phyloP scores from a whole-genome alignment of 2,329 filamentous ascomycete species.

The Trichoderma koningii region DNA sequence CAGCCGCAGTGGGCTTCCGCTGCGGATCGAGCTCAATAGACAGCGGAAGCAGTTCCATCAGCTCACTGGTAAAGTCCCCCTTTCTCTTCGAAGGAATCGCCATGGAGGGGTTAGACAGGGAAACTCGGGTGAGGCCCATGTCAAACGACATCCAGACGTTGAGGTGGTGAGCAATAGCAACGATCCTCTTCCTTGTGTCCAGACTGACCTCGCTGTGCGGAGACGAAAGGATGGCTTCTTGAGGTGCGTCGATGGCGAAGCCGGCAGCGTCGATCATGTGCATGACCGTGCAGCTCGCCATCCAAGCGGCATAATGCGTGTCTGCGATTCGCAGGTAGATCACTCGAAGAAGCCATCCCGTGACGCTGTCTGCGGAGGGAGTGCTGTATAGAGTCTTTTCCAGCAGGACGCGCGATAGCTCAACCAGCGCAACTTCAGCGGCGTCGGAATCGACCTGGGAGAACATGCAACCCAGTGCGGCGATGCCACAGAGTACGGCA shows the following conservation, averaged over 20 bases:
- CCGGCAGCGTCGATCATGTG: constrained; percentile 17
- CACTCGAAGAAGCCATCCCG: not conserved
- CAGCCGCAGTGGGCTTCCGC: constrained; percentile 3
- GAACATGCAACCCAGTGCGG: constrained; percentile 7
- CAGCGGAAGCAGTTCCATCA: constrained; percentile 13
- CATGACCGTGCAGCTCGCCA: constrained; percentile 18
- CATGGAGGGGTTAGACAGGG: not conserved
- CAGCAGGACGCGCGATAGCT: not conserved
- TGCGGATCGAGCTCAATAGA: constrained; percentile 12
- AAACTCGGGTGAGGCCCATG: constrained; percentile 11
- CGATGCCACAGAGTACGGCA: constrained; percentile 2
- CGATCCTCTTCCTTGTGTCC: constrained; percentile 5
- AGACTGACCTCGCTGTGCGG: not conserved
- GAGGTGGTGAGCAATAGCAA: constrained; percentile 10
- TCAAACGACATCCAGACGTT: constrained; percentile 22
- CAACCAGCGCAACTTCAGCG: not conserved
- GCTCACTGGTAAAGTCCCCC: constrained; percentile 6
- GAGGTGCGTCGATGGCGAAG: not conserved
- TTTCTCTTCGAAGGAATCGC: not conserved
- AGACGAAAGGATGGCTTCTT: not conserved
- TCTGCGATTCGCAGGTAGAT: not conserved
- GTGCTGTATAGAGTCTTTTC: not conserved
- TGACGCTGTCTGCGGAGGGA: constrained; percentile 2
- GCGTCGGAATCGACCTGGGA: not conserved
- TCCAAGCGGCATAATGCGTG: constrained; percentile 11